Evolutionary conservation across 1,284 basidiomycete genomes (phyloP).

Genomic region (Dichomitus squalens): DNA sequence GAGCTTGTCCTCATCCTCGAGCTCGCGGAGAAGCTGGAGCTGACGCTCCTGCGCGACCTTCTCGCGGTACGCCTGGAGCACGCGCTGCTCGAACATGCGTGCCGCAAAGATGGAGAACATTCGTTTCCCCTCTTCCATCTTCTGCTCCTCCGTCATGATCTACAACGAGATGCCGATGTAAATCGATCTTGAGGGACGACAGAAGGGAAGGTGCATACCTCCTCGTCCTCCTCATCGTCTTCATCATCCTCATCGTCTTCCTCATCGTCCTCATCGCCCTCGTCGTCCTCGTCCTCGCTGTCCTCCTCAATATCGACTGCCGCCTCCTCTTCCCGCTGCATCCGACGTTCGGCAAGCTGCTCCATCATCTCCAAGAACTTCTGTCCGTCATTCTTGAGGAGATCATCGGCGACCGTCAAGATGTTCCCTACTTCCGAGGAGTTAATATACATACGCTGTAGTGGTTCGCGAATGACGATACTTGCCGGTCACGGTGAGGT

Average conservation of each 20-base stretch:
- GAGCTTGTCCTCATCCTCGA: constrained; percentile 61
- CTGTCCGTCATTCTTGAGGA: constrained; percentile 97
- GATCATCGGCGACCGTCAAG: constrained; percentile 97
- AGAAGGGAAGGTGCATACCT: constrained; percentile 27
- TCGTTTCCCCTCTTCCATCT: constrained; percentile 97
- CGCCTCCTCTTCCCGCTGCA: constrained; percentile 92
- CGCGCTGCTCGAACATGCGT: constrained; percentile 98
- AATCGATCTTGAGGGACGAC: constrained; percentile 12
- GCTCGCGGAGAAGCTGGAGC: constrained; percentile 54
- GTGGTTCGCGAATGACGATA: constrained; percentile 4
- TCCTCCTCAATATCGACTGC: constrained; percentile 68
- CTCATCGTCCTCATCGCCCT: constrained; percentile 36
- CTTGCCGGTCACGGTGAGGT: constrained; percentile 38
- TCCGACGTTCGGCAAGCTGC: constrained; percentile 92
- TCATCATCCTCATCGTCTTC: constrained; percentile 39
- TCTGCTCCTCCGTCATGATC: constrained; percentile 86
- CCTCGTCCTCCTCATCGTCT: constrained; percentile 40
- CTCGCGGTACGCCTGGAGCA: constrained; percentile 62
- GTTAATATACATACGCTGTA: constrained; percentile 21
- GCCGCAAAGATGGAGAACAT: constrained; percentile 99
- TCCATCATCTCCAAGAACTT: constrained; percentile 99
- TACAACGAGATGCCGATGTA: constrained; percentile 30
- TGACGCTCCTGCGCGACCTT: constrained; percentile 50
- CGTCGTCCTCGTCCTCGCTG: constrained; percentile 40
- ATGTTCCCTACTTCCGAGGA: constrained; percentile 73